Conservation (phyloP, 2,329 filamentous ascomycete genomes). For the Cytospora leucostoma region DNA sequence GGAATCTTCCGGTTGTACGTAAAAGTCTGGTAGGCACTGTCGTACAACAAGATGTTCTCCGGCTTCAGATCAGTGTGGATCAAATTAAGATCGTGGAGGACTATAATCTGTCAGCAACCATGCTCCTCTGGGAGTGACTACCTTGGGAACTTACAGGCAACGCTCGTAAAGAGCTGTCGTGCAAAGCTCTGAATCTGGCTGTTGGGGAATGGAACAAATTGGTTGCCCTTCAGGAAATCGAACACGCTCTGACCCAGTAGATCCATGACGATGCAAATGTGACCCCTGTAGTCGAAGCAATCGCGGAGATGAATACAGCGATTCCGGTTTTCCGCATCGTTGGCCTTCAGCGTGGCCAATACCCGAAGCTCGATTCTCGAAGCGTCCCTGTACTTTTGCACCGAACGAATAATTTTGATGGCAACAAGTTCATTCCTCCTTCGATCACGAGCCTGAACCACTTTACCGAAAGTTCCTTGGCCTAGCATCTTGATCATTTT, state of each 20-base stretch:
- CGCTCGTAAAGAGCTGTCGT: constrained; percentile 93
- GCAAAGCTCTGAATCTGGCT: constrained; percentile 98
- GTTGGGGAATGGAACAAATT: constrained; percentile 95
- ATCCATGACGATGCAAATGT: constrained; percentile 85
- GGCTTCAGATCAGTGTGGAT: constrained; percentile 85
- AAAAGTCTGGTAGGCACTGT: constrained; percentile 68
- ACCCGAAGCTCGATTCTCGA: constrained; percentile 93
- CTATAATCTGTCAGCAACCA: constrained; percentile 47
- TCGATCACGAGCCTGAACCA: constrained; percentile 87
- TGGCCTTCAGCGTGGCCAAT: constrained; percentile 85
- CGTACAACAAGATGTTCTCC: constrained; percentile 68
- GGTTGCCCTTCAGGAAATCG: constrained; percentile 94
- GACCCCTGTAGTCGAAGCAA: constrained; percentile 95
- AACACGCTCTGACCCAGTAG: constrained; percentile 93
- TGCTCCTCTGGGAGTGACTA: background rate
- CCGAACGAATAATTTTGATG: constrained; percentile 97
- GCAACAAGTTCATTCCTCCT: constrained; percentile 77
- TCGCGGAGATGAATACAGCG: constrained; percentile 95
- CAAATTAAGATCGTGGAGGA: constrained; percentile 93
- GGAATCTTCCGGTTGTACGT: constrained; percentile 71
- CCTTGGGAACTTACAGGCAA: constrained; percentile 75
- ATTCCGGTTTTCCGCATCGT: constrained; percentile 89
- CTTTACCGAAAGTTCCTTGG: constrained; percentile 97
- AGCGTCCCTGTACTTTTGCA: constrained; percentile 97
- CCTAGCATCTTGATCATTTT: constrained; percentile 86